Evolutionary conservation across 208 protist genomes (phyloP).

Genomic region (Eutreptiella sp.): DNA sequence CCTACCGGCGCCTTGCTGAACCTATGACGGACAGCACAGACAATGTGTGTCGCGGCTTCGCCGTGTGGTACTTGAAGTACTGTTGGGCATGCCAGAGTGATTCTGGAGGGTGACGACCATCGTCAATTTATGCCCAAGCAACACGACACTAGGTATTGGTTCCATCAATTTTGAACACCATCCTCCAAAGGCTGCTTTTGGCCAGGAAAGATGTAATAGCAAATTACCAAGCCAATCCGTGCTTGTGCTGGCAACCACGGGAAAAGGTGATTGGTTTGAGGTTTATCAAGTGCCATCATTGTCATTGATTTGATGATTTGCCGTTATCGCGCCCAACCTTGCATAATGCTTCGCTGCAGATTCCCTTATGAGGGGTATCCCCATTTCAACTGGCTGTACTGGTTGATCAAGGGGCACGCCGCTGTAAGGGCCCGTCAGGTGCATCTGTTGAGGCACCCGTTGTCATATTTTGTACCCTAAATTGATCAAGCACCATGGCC

Average conservation of each 20-base stretch:
- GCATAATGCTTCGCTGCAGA: background rate
- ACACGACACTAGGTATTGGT: too few species aligned
- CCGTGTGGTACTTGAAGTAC: background rate
- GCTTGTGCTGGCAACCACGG: background rate
- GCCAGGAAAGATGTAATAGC: background rate
- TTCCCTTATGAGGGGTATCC: background rate
- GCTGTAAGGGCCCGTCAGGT: too few species aligned
- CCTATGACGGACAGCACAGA: background rate
- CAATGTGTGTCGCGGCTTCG: background rate
- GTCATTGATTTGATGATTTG: background rate
- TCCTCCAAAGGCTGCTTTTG: background rate
- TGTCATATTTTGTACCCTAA: too few species aligned
- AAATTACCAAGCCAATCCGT: background rate
- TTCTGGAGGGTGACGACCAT: background rate
- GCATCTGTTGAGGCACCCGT: too few species aligned
- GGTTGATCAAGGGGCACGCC: background rate
- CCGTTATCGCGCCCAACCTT: background rate
- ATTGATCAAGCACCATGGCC: background rate
- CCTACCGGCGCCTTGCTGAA: conserved; percentile 2
- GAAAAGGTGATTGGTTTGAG: background rate
- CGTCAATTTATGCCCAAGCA: background rate
- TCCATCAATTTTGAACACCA: conserved; percentile 1
- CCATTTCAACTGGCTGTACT: background rate
- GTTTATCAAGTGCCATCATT: background rate
- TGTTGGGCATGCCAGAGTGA: background rate